phyloP scores from a whole-genome alignment of 148 eudicot species.

The Cornus controversa region DNA sequence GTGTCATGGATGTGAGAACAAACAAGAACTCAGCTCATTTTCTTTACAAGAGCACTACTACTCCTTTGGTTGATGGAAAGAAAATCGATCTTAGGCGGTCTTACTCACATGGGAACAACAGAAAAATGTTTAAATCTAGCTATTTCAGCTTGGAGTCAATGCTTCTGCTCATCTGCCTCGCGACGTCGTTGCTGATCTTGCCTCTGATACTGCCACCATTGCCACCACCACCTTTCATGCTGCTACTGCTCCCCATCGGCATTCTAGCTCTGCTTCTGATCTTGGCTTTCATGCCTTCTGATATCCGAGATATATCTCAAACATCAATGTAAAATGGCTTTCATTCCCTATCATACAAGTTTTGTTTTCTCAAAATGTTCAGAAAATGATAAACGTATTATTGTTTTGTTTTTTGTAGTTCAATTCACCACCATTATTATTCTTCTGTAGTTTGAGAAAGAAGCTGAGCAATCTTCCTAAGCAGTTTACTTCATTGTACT shows the following conservation, averaged over 20 bases:
- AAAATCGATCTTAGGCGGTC: conserved; percentile 8
- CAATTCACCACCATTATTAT: neutral
- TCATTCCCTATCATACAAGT: neutral
- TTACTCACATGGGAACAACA: conserved; percentile 20
- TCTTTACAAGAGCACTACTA: neutral
- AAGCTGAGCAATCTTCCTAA: no score
- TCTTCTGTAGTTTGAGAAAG: no score
- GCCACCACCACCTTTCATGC: conserved; percentile 88
- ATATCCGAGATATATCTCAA: conserved; percentile 40
- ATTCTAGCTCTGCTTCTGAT: conserved; percentile 61
- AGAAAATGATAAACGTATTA: neutral
- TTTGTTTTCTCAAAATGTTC: neutral
- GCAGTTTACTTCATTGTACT: no score
- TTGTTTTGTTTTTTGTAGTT: neutral
- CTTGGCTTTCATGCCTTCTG: conserved; percentile 78
- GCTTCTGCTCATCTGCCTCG: conserved; percentile 54
- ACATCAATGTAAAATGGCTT: conserved; percentile 15
- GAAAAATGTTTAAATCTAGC: conserved; percentile 13
- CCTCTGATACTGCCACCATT: conserved; percentile 83
- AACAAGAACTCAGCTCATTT: conserved; percentile 5
- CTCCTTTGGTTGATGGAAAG: conserved; percentile 1
- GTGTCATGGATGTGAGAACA: conserved; percentile 12
- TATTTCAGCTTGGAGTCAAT: conserved; percentile 68
- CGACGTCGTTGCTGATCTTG: conserved; percentile 67
- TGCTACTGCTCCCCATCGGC: conserved; percentile 72